Conservation (phyloP, 176 grass and related monocot genomes). For the Carex pumila region DNA sequence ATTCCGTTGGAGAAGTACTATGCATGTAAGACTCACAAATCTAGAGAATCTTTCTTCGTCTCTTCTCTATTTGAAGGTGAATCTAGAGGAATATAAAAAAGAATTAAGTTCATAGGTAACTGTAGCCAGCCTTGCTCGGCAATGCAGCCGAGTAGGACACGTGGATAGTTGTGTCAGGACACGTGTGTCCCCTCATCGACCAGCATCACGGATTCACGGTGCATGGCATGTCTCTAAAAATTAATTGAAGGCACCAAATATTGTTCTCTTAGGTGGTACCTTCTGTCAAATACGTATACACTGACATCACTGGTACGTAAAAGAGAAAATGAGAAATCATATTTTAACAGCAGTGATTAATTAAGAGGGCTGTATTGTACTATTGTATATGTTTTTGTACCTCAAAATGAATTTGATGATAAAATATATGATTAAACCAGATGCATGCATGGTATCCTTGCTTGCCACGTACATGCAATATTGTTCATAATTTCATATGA, state of each 20-base stretch:
- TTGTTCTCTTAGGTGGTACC: neutral
- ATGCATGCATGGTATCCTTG: no score
- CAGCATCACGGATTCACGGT: neutral
- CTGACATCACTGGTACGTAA: neutral
- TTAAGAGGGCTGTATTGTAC: no score
- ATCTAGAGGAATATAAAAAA: conserved; percentile 12
- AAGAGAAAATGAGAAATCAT: no score
- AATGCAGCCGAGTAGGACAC: neutral
- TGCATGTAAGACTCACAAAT: neutral
- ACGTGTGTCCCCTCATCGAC: conserved; percentile 7
- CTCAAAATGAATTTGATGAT: no score
- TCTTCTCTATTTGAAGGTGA: neutral
- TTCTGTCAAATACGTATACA: neutral
- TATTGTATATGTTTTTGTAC: no score
- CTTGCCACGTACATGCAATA: no score
- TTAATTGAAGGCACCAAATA: neutral
- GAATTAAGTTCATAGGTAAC: neutral
- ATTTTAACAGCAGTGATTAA: no score
- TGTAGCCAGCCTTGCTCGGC: conserved; percentile 10
- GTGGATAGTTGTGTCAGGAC: neutral
- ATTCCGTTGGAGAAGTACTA: neutral
- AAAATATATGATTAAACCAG: no score
- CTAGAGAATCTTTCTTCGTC: neutral
- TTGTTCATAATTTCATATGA: no score
- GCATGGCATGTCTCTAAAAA: neutral